Percentiles rank a stretch among this genome's conserved stretches.
phyloP scores from a whole-genome alignment of 208 protist genomes.

The Phytomonas francai region DNA sequence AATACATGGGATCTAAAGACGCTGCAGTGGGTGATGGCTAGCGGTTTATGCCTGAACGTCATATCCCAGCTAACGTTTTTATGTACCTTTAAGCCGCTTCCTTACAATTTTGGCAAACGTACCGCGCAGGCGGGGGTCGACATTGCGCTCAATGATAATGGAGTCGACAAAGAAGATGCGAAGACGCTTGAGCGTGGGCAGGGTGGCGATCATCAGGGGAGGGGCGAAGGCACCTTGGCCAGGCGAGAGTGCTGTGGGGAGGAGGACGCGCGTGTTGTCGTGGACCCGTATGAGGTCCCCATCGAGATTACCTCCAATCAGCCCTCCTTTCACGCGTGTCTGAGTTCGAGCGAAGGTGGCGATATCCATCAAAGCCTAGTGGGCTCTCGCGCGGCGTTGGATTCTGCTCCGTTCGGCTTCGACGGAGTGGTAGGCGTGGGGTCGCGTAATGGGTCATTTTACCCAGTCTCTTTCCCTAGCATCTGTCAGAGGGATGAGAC shows the following conservation, averaged over 20 bases:
- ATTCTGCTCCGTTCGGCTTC: neutral
- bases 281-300: neutral
- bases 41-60: constrained; percentile 39
- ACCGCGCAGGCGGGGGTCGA: constrained; percentile 1
- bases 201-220: neutral
- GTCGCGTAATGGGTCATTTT: neutral
- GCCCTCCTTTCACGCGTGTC: neutral
- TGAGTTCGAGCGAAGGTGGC: neutral
- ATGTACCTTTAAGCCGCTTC: constrained; percentile 35
- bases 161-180: neutral
- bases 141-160: constrained; percentile 1
- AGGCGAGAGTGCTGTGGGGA: neutral
- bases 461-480: neutral
- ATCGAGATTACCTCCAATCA: neutral
- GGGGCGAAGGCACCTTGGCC: neutral
- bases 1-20: constrained; percentile 38
- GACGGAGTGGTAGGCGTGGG: neutral
- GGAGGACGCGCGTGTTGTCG: neutral
- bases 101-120: constrained; percentile 22
- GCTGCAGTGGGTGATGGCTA: constrained; percentile 44
- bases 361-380: neutral
- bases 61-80: constrained; percentile 39
- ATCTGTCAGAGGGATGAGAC: neutral
- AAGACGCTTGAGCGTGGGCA: neutral
- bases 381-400: neutral